Percentiles rank a stretch among this genome's conserved stretches.
phyloP scores from a whole-genome alignment of 495 filamentous ascomycete genomes.

The Penicillium cataractarum region DNA sequence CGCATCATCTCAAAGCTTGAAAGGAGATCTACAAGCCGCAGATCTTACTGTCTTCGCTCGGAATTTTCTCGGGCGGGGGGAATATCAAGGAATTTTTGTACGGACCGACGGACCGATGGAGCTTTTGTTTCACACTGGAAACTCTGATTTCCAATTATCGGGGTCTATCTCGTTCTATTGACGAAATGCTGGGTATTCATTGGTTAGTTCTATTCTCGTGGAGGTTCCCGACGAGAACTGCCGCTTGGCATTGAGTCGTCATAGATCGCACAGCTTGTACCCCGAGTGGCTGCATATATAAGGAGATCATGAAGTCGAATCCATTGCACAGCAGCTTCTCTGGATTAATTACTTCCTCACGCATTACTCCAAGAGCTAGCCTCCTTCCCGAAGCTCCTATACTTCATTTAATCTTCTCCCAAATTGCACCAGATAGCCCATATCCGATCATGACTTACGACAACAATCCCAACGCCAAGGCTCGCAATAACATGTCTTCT shows the following conservation, averaged over 20 bases:
- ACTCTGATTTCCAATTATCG: neutral
- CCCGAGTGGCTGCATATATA: neutral
- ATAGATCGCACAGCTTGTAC: neutral
- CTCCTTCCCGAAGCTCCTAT: neutral
- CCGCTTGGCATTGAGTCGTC: neutral
- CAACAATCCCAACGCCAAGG: neutral
- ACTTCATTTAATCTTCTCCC: neutral
- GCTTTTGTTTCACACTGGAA: neutral
- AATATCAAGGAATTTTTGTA: neutral
- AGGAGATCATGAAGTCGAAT: neutral
- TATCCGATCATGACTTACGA: neutral
- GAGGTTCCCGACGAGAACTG: neutral
- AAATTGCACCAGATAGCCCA: neutral
- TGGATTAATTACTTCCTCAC: neutral
- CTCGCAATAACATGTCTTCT: conserved; percentile 1
- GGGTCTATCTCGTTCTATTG: neutral
- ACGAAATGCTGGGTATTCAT: neutral
- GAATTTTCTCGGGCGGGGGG: neutral
- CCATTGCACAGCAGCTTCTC: neutral
- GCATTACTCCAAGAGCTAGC: neutral
- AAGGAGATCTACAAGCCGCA: conserved; percentile 1
- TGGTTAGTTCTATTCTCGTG: neutral
- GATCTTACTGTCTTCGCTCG: neutral
- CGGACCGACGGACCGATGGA: neutral
- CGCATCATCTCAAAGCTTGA: neutral